Conservation (phyloP, 768 basidiomycete species). For the Kwoniella bestiolae region DNA sequence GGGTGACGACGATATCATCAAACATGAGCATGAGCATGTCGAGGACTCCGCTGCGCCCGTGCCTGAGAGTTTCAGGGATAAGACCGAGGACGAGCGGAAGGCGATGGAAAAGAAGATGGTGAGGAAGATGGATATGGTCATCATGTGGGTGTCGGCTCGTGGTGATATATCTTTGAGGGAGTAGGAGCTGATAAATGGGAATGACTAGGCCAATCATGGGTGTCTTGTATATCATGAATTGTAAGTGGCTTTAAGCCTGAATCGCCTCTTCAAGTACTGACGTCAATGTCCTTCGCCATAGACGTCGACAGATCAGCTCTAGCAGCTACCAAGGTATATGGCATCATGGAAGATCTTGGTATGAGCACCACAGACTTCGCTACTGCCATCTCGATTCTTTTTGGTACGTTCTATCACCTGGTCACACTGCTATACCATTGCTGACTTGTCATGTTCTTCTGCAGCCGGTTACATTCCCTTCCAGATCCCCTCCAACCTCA, state of each 20-base stretch:
- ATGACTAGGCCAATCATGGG: not conserved
- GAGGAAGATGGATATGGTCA: conserved; percentile 42
- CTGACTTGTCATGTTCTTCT: not conserved
- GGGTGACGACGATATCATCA: not conserved
- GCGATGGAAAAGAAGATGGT: conserved; percentile 37
- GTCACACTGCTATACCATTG: not conserved
- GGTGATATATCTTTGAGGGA: too few species aligned
- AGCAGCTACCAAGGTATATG: conserved; percentile 43
- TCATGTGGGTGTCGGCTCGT: conserved; percentile 30
- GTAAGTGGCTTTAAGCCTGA: conserved; percentile 4
- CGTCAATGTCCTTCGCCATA: not conserved
- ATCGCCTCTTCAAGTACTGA: not conserved
- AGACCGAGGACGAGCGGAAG: conserved; percentile 30
- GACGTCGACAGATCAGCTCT: conserved; percentile 48
- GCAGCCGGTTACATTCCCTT: conserved; percentile 30
- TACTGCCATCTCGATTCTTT: conserved; percentile 48
- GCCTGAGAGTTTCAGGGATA: conserved; percentile 32
- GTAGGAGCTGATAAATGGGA: too few species aligned
- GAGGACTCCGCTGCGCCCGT: not conserved
- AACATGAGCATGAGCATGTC: too few species aligned
- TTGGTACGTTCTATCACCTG: too few species aligned
- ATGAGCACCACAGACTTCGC: conserved; percentile 46
- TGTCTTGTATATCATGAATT: conserved; percentile 44
- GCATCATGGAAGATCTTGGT: conserved; percentile 48
- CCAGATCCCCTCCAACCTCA: conserved; percentile 49